Evolutionary conservation across 1,139 yeast species (phyloP).

Genomic region (Pichia sp.): DNA sequence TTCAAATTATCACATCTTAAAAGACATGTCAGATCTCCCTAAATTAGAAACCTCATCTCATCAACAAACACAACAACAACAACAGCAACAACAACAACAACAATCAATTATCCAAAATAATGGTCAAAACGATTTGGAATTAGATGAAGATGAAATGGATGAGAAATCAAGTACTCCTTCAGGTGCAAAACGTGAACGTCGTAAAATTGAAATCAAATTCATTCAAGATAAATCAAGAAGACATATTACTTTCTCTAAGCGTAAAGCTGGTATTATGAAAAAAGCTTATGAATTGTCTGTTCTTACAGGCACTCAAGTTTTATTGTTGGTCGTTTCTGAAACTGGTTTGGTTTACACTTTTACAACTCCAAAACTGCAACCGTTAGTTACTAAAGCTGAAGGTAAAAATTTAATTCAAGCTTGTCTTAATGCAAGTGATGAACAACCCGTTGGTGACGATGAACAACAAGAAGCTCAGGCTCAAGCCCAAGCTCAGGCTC

Average conservation of each 20-base stretch:
- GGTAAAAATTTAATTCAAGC: slow-evolving; percentile 96
- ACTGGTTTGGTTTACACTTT: slow-evolving; percentile 98
- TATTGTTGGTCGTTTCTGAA: slow-evolving; percentile 88
- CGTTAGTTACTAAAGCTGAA: slow-evolving; percentile 92
- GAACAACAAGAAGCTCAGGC: slow-evolving; percentile 33
- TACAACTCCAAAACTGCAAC: slow-evolving; percentile 96
- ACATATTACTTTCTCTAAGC: slow-evolving; percentile 93
- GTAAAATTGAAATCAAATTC: slow-evolving; percentile 94
- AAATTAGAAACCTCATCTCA: not conserved
- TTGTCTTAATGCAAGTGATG: slow-evolving; percentile 92
- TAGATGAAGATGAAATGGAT: slow-evolving; percentile 49
- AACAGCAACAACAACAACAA: not conserved
- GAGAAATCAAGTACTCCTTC: not conserved
- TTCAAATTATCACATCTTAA: no score
- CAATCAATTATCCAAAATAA: slow-evolving; percentile 1
- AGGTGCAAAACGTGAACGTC: slow-evolving; percentile 63
- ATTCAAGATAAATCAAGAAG: slow-evolving; percentile 96
- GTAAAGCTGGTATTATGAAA: slow-evolving; percentile 98
- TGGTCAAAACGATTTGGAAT: slow-evolving; percentile 32
- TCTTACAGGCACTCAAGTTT: slow-evolving; percentile 93
- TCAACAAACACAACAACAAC: not conserved
- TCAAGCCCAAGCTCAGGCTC: slow-evolving; percentile 24
- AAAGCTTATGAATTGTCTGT: slow-evolving; percentile 95
- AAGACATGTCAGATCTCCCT: not conserved
- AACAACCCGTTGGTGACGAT: slow-evolving; percentile 58